Base-by-base conservation (phyloP, 129 eudicot species). In the Ambrosia trifida region DNA sequence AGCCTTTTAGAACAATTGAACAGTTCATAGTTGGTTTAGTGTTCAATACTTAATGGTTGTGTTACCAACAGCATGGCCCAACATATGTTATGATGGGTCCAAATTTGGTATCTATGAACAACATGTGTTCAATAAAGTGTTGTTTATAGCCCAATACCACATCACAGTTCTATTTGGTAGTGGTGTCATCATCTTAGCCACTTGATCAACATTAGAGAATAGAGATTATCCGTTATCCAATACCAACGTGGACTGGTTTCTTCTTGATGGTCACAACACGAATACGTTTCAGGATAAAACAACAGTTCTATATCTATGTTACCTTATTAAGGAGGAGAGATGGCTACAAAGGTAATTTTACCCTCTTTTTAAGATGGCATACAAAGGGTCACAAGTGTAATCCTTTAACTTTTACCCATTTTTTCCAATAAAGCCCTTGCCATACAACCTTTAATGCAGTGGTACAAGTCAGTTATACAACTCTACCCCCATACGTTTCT, bases 111-210 rank as follows among this genome's bases (percentile, higher is more conserved):
- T 51, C 33, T 18, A 53, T 53, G 60, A 53, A 53, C 60, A 53
- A 53, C 60, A 18, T 53, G 60, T 53, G 60, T 53, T 53, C 10
- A 53, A 19, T 12, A 53, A 53, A 3, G 13, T 18, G 32, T 19
- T 19, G 60, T 53, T 19, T 9, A 53, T 53, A 53, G 60, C 60
- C 60, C 60, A 53, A 53, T 53, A 8, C 24, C 19, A 0, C 6
- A 18, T 53, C 14, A 19, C 8, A 2, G 32, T 19, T 18, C 28
- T 32, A 9, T 53, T 53, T 53, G 60, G 60, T 53, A 18, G 5
- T 53, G 60, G 11, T 53, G 58, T 52, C 59, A 52, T 52, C 59
- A 52, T 52, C 59, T 30, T 52, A 52, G 31, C 59, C 59, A 52
- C 13, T 51, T 16, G 58, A 51, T 51, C 58, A 35, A 16, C 24